Evolutionary conservation across 192 early-diverging fungal species (phyloP).

Genomic region (Rhizoclosmatium sp.): DNA sequence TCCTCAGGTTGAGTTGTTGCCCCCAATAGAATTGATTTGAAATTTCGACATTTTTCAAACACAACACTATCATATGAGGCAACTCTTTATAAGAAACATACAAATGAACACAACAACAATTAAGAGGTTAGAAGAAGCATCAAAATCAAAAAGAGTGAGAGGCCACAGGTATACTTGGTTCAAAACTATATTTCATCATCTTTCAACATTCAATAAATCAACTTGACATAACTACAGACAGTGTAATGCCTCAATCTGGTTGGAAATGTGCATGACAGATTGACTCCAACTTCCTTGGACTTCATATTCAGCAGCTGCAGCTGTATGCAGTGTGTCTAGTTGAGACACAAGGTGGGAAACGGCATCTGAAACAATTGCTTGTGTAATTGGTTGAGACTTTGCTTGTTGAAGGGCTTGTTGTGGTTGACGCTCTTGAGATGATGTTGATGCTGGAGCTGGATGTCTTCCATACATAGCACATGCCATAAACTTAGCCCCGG

Average conservation of each 20-base stretch:
- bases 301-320: slow-evolving; percentile 5
- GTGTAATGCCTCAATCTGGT: slow-evolving; percentile 29
- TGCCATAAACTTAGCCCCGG: slow-evolving; percentile 2
- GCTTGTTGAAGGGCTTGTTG: background rate
- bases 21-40: too few species aligned
- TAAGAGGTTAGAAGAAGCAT: too few species aligned
- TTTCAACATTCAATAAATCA: too few species aligned
- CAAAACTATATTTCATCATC: too few species aligned
- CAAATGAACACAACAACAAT: too few species aligned
- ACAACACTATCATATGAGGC: too few species aligned
- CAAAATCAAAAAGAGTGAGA: too few species aligned
- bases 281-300: background rate
- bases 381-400: background rate
- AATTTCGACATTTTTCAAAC: too few species aligned
- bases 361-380: background rate
- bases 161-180: too few species aligned
- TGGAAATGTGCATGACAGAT: background rate
- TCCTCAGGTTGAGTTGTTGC: too few species aligned
- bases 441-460: background rate
- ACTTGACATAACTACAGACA: too few species aligned
- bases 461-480: background rate
- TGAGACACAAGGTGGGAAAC: background rate
- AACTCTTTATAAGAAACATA: too few species aligned
- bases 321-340: background rate
- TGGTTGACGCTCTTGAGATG: background rate